Evolutionary conservation across 768 basidiomycete species (phyloP), one percentile per base, ranked within the genome.

Genomic region (Galerina marginata): DNA sequence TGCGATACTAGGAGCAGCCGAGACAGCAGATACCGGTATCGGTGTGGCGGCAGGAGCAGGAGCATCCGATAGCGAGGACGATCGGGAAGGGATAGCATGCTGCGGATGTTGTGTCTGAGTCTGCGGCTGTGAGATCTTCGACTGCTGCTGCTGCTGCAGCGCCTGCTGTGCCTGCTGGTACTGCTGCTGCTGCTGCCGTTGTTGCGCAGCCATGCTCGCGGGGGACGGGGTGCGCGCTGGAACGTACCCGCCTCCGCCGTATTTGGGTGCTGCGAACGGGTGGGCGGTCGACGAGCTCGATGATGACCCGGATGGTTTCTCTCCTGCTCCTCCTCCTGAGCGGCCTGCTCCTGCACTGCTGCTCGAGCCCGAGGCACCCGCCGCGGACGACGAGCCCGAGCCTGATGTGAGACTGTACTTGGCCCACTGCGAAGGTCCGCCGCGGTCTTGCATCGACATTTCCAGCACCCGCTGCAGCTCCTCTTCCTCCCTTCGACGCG

Each of bases 401-500:
- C 76, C 76, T 53, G 71, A 75, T 67, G 79, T 70, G 3, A 71
- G 51, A 25, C 72, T 74, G 65, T 84, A 84, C 7, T 76, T 71
- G 0, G 78, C 62, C 83, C 88, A 88, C 37, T 82, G 78, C 5
- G 70, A 66, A 49, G 93, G 82, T 0, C 95, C 95, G 10, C 95
- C 95, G 63, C 89, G 91, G 71, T 98, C 95, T 56, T 89, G 87
- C 77, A 95, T 89, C n/a, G 91, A 93, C 77, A 97, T 88, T 69
- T 96, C 95, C 26, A 99, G 80, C 0, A 90, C 96, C 4, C 95
- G 87, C 69, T 95, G 92, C 2, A 99, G 86, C 65, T 99, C 96
- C 69, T 96, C 96, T 68, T 98, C 96, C 71, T 99, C 96, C 60
- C 85, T 84, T 11, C 93, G 81, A 11, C 92, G 84, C 44, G 86